Percentiles rank a stretch among this genome's conserved stretches.
phyloP scores from a whole-genome alignment of 2,329 filamentous ascomycete species.

The Colletotrichum higginsianum region DNA sequence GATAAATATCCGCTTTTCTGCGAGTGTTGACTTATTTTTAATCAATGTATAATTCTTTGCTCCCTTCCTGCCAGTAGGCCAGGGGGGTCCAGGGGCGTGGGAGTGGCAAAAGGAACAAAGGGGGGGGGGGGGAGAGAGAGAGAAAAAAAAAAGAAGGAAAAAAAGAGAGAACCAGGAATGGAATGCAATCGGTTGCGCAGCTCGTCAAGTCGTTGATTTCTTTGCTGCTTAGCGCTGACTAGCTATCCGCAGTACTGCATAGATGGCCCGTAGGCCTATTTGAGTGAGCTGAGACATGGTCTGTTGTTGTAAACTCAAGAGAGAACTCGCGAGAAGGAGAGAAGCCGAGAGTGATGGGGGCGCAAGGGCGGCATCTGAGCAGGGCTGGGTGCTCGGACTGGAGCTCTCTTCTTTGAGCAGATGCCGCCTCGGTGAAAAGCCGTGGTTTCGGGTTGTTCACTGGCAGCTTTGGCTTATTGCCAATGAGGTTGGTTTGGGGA shows the following conservation, averaged over 20 bases:
- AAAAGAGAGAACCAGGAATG: not conserved
- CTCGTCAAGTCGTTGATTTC: constrained; percentile 11
- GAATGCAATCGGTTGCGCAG: constrained; percentile 7
- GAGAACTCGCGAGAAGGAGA: not conserved
- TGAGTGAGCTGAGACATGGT: constrained; percentile 19
- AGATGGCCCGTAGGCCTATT: not conserved
- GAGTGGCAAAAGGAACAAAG: constrained; percentile 5
- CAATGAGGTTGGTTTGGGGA: constrained; percentile 30
- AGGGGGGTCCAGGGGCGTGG: constrained; percentile 29
- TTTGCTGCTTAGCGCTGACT: not conserved
- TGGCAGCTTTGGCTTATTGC: constrained; percentile 30
- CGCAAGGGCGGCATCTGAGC: constrained; percentile 13
- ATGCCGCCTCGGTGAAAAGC: constrained; percentile 33
- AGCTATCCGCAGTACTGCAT: not conserved
- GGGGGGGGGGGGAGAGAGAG: too few relatives aligned
- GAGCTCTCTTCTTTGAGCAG: constrained; percentile 13
- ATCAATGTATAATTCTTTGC: too few relatives aligned
- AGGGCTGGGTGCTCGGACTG: constrained; percentile 25
- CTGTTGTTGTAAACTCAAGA: constrained; percentile 7
- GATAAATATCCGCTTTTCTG: constrained; percentile 32
- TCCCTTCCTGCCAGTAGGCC: constrained; percentile 7
- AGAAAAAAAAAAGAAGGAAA: not conserved
- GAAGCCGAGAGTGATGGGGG: not conserved
- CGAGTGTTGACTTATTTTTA: constrained; percentile 31
- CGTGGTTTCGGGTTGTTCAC: constrained; percentile 35